phyloP scores from a whole-genome alignment of 2,329 filamentous ascomycete species.

The Thielaviopsis euricoi region DNA sequence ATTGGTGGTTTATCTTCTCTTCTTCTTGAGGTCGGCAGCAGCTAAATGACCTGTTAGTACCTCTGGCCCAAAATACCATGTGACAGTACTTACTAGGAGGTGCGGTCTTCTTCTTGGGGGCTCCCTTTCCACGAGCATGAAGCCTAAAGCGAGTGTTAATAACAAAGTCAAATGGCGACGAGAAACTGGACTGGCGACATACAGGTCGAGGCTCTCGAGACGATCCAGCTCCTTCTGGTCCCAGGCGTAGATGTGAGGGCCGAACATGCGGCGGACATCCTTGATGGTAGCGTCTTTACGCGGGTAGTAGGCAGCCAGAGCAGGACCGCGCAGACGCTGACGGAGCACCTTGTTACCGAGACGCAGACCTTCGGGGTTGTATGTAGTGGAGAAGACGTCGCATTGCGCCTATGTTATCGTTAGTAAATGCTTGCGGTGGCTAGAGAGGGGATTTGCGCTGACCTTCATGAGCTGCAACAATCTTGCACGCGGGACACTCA shows the following conservation, averaged over 20 bases:
- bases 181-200: conserved; percentile 17
- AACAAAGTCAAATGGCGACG: neutral
- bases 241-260: conserved; percentile 47
- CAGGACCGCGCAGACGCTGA: conserved; percentile 70
- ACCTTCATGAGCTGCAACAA: conserved; percentile 68
- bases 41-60: conserved; percentile 6
- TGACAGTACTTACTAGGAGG: conserved; percentile 20
- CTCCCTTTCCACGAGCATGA: conserved; percentile 69
- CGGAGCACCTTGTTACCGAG: conserved; percentile 86
- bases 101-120: conserved; percentile 73
- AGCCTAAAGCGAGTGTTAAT: conserved; percentile 19
- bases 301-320: conserved; percentile 78
- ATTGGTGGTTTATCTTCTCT: conserved; percentile 13
- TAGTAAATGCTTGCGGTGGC: conserved; percentile 14
- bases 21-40: conserved; percentile 12
- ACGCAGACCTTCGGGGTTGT: conserved; percentile 68
- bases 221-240: conserved; percentile 69
- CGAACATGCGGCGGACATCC: conserved; percentile 56
- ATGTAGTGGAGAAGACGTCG: conserved; percentile 78
- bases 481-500: conserved; percentile 46
- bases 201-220: conserved; percentile 55
- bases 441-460: conserved; percentile 5
- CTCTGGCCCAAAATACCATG: neutral
- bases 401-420: conserved; percentile 54
- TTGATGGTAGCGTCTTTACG: conserved; percentile 52